These are phyloP conservation scores for Morella rubra DNA, from an alignment of 306 rosid genomes.

Conservation along the genomic window DNA sequence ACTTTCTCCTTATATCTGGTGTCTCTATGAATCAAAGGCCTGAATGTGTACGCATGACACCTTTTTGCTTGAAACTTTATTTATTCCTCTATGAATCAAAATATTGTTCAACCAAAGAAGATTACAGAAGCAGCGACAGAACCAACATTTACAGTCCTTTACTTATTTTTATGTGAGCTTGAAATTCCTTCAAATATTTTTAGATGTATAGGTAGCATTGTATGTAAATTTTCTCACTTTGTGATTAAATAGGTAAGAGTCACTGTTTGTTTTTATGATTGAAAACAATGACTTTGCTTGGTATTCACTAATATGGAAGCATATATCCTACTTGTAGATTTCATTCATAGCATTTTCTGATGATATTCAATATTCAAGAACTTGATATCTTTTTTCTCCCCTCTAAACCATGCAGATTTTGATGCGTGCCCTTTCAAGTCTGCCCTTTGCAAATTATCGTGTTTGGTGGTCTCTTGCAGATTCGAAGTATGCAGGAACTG, in stretches of 20 bases:
- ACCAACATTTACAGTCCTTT: neutral
- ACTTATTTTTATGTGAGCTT: neutral
- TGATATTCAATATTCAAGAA: conserved; percentile 19
- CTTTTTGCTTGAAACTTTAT: neutral
- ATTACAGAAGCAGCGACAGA: neutral
- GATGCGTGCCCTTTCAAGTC: conserved; percentile 83
- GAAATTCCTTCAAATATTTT: neutral
- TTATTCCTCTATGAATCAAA: neutral
- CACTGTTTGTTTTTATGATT: neutral
- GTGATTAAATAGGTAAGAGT: too few species aligned
- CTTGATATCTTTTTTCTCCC: conserved; percentile 5
- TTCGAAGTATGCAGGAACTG: conserved; percentile 98
- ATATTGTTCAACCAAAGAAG: neutral
- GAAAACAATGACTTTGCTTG: neutral
- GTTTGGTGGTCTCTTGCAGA: conserved; percentile 99
- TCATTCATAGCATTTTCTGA: neutral
- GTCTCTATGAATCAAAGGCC: neutral
- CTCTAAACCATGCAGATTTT: conserved; percentile 55
- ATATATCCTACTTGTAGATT: neutral
- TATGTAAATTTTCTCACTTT: too few species aligned
- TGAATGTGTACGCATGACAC: neutral
- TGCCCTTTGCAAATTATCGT: conserved; percentile 71
- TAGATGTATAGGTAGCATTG: neutral
- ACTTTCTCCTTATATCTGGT: neutral
- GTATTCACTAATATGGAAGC: neutral